phyloP scores from a whole-genome alignment of 176 grass and related monocot genomes.

The Eleusine coracana region DNA sequence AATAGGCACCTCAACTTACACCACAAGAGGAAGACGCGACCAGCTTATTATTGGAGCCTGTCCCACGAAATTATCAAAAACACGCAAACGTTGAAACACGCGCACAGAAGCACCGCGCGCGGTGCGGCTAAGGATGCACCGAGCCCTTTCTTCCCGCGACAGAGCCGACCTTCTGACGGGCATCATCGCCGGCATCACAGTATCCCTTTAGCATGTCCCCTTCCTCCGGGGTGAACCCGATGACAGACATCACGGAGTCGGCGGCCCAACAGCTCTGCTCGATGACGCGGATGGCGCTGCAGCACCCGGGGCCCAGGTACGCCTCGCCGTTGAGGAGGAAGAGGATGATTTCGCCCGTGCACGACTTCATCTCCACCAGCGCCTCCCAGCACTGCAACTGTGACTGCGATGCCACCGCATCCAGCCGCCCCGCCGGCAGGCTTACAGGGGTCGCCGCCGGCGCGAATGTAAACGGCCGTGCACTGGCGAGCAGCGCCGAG shows the following conservation, averaged over 20 bases:
- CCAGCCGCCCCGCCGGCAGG: slow-evolving; percentile 22
- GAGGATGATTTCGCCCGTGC: slow-evolving; percentile 82
- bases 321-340: slow-evolving; percentile 76
- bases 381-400: slow-evolving; percentile 67
- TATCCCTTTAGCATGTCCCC: slow-evolving; percentile 74
- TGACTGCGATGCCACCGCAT: slow-evolving; percentile 28
- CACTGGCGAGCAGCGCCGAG: background rate
- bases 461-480: background rate
- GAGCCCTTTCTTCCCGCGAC: too few relatives aligned
- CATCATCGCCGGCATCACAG: slow-evolving; percentile 43
- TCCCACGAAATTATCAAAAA: too few relatives aligned
- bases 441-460: background rate
- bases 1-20: too few relatives aligned
- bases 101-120: too few relatives aligned
- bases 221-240: slow-evolving; percentile 71
- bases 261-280: slow-evolving; percentile 75
- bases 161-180: too few relatives aligned
- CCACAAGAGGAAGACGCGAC: too few relatives aligned
- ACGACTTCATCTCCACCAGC: slow-evolving; percentile 66
- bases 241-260: slow-evolving; percentile 54
- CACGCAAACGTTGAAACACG: too few relatives aligned
- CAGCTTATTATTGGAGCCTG: too few relatives aligned
- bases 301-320: slow-evolving; percentile 67
- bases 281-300: slow-evolving; percentile 67
- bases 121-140: too few relatives aligned